Conservation (phyloP, 2,329 filamentous ascomycete species). For the Tolypocladium tropicale region DNA sequence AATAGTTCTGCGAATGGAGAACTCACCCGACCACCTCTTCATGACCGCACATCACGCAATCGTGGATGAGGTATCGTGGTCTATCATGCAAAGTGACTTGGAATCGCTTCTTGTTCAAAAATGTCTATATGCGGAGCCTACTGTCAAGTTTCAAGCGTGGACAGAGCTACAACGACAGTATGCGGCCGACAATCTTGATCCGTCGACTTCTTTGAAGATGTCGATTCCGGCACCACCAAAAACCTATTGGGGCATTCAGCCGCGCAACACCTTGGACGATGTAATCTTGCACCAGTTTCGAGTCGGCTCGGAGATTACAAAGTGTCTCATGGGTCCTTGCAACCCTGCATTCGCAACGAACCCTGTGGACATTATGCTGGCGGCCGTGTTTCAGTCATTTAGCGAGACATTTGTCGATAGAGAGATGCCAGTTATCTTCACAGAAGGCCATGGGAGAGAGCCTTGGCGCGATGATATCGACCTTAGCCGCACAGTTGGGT, state of each 20-base stretch:
- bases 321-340: not conserved
- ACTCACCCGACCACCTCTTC: not conserved
- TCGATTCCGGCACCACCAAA: too few relatives aligned
- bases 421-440: slow-evolving; percentile 16
- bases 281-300: not conserved
- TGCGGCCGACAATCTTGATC: not conserved
- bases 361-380: too few relatives aligned
- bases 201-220: not conserved
- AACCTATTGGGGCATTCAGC: too few relatives aligned
- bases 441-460: slow-evolving; percentile 26
- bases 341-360: too few relatives aligned
- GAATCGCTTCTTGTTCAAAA: not conserved
- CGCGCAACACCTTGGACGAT: too few relatives aligned
- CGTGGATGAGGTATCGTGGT: not conserved
- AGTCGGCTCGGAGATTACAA: slow-evolving; percentile 12
- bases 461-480: slow-evolving; percentile 16
- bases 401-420: too few relatives aligned
- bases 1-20: too few relatives aligned
- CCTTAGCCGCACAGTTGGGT: slow-evolving; percentile 22
- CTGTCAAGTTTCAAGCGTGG: not conserved
- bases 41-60: not conserved
- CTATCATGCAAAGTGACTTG: not conserved
- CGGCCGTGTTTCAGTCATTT: too few relatives aligned
- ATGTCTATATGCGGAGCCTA: not conserved
- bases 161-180: not conserved